These are phyloP conservation scores for Barnettozyma sp. DNA, from an alignment of 805 yeast species.

Conservation along the genomic window DNA sequence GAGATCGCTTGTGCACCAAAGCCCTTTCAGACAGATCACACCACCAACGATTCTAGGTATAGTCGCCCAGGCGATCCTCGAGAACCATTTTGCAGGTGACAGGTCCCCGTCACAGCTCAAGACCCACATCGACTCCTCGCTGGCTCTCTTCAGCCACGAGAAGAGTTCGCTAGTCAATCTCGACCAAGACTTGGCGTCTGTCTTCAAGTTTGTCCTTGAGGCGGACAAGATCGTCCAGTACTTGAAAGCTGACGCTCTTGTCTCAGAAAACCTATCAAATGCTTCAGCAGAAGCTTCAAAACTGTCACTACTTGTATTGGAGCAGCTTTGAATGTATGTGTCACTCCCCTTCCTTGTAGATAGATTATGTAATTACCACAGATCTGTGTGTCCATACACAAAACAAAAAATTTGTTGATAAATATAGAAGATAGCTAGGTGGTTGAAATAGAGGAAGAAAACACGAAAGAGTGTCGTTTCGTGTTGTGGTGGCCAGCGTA, in stretches of 20 bases:
- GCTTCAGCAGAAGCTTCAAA: conserved; percentile 6
- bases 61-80: conserved; percentile 38
- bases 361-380: background rate
- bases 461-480: no score
- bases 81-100: conserved; percentile 10
- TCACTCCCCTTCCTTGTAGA: background rate
- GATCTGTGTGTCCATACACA: no score
- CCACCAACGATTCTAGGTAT: conserved; percentile 63
- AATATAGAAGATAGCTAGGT: no score
- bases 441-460: no score
- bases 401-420: no score
- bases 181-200: background rate
- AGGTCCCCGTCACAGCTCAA: background rate
- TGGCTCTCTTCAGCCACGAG: conserved; percentile 7
- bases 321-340: no score
- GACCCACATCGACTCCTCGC: background rate
- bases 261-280: conserved; percentile 4
- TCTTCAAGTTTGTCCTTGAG: conserved; percentile 9
- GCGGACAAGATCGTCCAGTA: conserved; percentile 6
- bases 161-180: conserved; percentile 6
- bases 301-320: background rate
- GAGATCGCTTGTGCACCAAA: conserved; percentile 44
- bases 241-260: conserved; percentile 4
- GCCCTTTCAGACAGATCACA: conserved; percentile 54
- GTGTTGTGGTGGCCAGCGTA: no score